These are phyloP conservation scores for Camellia japonica DNA, from an alignment of 148 eudicot species.

Conservation along the genomic window DNA sequence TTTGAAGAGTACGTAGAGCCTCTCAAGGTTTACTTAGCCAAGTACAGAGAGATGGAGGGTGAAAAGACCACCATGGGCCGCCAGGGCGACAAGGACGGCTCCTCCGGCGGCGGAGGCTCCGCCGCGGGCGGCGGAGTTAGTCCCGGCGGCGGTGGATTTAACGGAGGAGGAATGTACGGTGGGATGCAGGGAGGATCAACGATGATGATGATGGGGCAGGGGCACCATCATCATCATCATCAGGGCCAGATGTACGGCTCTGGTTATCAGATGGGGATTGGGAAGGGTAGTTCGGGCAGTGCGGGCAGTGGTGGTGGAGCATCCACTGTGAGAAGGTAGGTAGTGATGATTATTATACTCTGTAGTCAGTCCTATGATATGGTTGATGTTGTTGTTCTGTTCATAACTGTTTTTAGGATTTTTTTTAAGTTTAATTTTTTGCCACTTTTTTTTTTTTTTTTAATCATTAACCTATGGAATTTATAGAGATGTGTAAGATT, in stretches of 20 bases:
- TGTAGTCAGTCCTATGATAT: background rate
- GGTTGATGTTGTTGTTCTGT: background rate
- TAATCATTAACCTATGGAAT: background rate
- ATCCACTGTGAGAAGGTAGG: slow-evolving; percentile 13
- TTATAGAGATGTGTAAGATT: background rate
- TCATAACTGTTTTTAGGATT: background rate
- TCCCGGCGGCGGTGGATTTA: background rate
- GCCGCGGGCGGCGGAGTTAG: background rate
- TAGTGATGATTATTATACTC: background rate
- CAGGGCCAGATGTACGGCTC: slow-evolving; percentile 18
- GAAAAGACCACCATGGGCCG: slow-evolving; percentile 6
- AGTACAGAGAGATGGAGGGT: slow-evolving; percentile 21
- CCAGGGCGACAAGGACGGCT: slow-evolving; percentile 8
- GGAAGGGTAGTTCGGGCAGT: background rate
- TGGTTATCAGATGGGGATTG: slow-evolving; percentile 17
- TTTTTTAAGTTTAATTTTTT: background rate
- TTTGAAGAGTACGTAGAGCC: slow-evolving; percentile 20
- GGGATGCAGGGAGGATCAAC: slow-evolving; percentile 11
- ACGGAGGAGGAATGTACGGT: slow-evolving; percentile 4
- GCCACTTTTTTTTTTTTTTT: background rate
- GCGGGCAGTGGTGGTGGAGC: slow-evolving; percentile 16
- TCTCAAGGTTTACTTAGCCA: slow-evolving; percentile 16
- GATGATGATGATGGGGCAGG: slow-evolving; percentile 18
- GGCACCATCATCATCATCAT: background rate
- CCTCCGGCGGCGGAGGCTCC: background rate